Evolutionary conservation across 2,329 filamentous ascomycete genomes (phyloP), one percentile per base, ranked within the genome.

Genomic region (Cadophora luteo-olivacea): DNA sequence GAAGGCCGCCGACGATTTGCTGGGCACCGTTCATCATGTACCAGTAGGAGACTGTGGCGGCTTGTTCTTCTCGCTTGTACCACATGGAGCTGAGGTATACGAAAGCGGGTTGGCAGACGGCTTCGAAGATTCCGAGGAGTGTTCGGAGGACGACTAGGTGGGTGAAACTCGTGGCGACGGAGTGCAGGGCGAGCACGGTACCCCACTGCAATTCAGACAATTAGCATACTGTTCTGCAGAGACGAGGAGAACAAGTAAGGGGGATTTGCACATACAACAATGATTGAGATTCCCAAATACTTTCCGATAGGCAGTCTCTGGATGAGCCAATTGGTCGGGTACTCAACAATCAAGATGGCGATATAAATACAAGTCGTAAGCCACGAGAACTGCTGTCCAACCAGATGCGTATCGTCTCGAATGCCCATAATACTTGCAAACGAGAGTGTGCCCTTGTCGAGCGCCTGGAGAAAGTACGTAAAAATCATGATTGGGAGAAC

Each of bases 1-100:
- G 79, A 3, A 88, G 74, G 2, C 88, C 88, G 9, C 89, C 89
- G 48, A 90, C 82, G 25, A 91, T 88, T 76, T 89, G 90, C 75
- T 92, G 90, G 0, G 83, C 84, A 1, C 91, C 90, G 76, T 92
- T 93, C 89, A 92, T 92, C 87, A 91, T 91, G 78, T 91, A 91
- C 76, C 75, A 77, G 66, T 74, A 92, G 64, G 91, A 85, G 1
- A 85, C 86, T 0, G 86, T 86, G 0, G 82, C 81, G 2, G 87
- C 88, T 79, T 92, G 90, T 76, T 92, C 90, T 65, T 84, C 83
- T 76, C 89, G 89, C 1, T 91, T 92, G 74, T 92, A 92, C 90
- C 90, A 92, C 80, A 91, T 88, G 4, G 83, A 86, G 2, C 88
- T 91, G 71, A 92, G 82, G 2, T 91, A 81, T 0, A 89, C 86